A percentile compares a stretch with the other conserved stretches of the same genome.
phyloP scores from a whole-genome alignment of 345 rosid genomes.

The Streptanthus diversifolius region DNA sequence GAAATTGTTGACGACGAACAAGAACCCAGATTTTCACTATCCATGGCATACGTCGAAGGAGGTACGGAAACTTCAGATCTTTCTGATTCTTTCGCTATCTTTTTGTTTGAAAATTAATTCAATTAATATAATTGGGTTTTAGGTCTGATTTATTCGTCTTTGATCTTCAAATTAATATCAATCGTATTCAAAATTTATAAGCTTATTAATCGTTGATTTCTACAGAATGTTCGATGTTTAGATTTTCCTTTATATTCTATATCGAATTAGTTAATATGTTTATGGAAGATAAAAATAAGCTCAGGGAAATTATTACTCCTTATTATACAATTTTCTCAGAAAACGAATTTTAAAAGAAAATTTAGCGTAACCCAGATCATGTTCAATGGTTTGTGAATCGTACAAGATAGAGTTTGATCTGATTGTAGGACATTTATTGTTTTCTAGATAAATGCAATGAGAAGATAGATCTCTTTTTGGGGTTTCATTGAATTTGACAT shows the following conservation, averaged over 20 bases:
- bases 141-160: neutral
- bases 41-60: constrained; percentile 34
- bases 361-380: neutral
- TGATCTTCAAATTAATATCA: neutral
- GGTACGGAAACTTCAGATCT: constrained; percentile 1
- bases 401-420: no score
- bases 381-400: neutral
- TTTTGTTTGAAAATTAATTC: neutral
- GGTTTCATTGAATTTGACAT: neutral
- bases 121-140: neutral
- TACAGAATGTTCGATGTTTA: no score
- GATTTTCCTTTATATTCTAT: no score
- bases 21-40: neutral
- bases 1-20: neutral
- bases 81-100: neutral
- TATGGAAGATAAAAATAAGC: no score
- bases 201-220: neutral
- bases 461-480: no score
- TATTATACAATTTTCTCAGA: no score
- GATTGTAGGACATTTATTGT: no score
- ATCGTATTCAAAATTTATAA: neutral
- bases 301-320: no score
- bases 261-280: no score
- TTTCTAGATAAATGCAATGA: no score
- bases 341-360: neutral